Evolutionary conservation across 192 early-diverging fungal species (phyloP).

Genomic region (Coemansia sp.): DNA sequence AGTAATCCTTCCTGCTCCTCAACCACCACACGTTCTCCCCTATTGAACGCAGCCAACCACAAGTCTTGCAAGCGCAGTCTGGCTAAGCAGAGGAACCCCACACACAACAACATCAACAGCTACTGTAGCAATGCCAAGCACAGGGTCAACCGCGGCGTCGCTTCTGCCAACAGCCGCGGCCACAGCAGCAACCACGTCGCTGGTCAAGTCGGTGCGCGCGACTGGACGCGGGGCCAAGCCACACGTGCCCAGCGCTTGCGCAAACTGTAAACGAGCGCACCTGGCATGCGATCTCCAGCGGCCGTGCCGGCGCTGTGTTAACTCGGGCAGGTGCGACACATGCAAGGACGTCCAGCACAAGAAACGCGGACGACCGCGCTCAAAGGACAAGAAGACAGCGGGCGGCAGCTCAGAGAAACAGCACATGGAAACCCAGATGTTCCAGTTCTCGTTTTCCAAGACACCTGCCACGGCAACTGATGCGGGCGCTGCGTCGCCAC

Average conservation of each 20-base stretch:
- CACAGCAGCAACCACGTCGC: background rate
- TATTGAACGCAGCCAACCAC: background rate
- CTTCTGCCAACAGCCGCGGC: slow-evolving; percentile 1
- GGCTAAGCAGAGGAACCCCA: too few relatives aligned
- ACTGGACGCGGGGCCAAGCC: slow-evolving; percentile 54
- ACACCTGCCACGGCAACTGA: background rate
- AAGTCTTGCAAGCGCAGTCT: too few relatives aligned
- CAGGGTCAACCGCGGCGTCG: too few relatives aligned
- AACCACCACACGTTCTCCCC: background rate
- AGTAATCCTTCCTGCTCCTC: background rate
- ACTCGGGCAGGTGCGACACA: slow-evolving; percentile 69
- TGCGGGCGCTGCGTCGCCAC: background rate
- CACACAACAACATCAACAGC: too few relatives aligned
- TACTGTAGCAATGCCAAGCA: too few relatives aligned
- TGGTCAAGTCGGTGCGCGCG: slow-evolving; percentile 10
- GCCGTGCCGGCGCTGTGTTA: slow-evolving; percentile 78
- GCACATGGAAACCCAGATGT: slow-evolving; percentile 49
- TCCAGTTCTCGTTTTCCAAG: slow-evolving; percentile 46
- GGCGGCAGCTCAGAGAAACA: slow-evolving; percentile 6
- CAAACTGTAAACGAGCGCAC: slow-evolving; percentile 85
- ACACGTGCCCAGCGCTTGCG: slow-evolving; percentile 86
- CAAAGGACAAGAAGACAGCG: slow-evolving; percentile 58
- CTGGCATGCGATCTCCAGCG: slow-evolving; percentile 85
- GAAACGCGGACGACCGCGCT: slow-evolving; percentile 79
- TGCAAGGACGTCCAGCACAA: slow-evolving; percentile 90